These are phyloP conservation scores for Globisporangium mamillatum DNA, from an alignment of 352 stramenopile genomes.

Conservation along the genomic window DNA sequence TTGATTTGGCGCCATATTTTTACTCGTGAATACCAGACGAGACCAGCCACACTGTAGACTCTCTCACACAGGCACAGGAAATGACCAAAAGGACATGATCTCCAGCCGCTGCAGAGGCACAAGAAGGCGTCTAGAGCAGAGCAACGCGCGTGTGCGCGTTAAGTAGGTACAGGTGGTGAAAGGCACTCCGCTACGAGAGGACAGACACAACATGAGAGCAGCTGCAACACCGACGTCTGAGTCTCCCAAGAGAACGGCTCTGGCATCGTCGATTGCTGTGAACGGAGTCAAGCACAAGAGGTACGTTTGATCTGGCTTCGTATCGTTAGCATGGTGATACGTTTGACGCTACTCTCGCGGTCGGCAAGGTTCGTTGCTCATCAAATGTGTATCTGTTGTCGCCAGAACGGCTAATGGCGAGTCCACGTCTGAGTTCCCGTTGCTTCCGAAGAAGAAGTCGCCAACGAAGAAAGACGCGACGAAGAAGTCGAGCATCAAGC, in stretches of 20 bases:
- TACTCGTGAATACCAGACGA: not conserved
- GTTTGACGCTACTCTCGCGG: not conserved
- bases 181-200: not conserved
- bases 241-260: conserved; percentile 4
- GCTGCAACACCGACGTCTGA: not conserved
- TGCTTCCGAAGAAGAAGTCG: conserved; percentile 14
- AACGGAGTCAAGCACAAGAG: conserved; percentile 8
- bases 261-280: not conserved
- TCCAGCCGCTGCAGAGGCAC: not conserved
- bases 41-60: not conserved
- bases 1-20: conserved; percentile 1
- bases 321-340: no score
- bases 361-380: not conserved
- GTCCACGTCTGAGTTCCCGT: conserved; percentile 1
- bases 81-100: not conserved
- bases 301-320: not conserved
- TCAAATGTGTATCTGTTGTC: not conserved
- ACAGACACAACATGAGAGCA: conserved; percentile 8
- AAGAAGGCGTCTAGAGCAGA: not conserved
- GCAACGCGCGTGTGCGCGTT: not conserved
- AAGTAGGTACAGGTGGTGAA: not conserved
- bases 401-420: not conserved
- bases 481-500: conserved; percentile 1
- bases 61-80: not conserved
- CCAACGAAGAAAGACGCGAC: conserved; percentile 16